Conservation (phyloP, 257 asterid genomes). For the Fraxinus pennsylvanica region DNA sequence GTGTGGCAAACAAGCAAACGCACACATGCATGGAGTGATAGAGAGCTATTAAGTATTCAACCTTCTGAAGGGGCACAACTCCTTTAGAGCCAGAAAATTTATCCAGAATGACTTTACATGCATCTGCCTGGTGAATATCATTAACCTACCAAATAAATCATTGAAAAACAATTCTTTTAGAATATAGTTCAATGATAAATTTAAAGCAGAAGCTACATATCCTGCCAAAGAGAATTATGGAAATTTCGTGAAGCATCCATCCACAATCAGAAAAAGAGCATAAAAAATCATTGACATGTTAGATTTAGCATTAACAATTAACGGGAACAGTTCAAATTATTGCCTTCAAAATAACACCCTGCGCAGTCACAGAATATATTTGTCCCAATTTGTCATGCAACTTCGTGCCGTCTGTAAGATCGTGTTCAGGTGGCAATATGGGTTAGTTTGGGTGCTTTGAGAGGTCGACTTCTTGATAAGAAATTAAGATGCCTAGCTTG, state of each 20-base stretch:
- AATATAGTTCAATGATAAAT: conserved; percentile 3
- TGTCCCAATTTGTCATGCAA: background rate
- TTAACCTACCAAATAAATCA: conserved; percentile 55
- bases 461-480: no score
- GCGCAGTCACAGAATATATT: background rate
- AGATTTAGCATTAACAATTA: background rate
- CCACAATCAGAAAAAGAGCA: background rate
- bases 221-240: conserved; percentile 7
- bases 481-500: no score
- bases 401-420: background rate
- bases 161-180: background rate
- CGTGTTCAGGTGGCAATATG: background rate
- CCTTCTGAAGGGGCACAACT: conserved; percentile 87
- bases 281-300: background rate
- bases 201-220: conserved; percentile 12
- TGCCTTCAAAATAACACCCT: background rate
- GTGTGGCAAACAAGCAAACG: background rate
- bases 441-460: no score
- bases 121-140: conserved; percentile 75
- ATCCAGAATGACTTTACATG: conserved; percentile 94
- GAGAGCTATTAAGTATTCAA: conserved; percentile 28
- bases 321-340: background rate
- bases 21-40: background rate
- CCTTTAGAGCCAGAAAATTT: conserved; percentile 93
- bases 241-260: background rate